These are phyloP conservation scores for Aspergillus wentii DNA, from an alignment of 495 filamentous ascomycete species.

Conservation along the genomic window DNA sequence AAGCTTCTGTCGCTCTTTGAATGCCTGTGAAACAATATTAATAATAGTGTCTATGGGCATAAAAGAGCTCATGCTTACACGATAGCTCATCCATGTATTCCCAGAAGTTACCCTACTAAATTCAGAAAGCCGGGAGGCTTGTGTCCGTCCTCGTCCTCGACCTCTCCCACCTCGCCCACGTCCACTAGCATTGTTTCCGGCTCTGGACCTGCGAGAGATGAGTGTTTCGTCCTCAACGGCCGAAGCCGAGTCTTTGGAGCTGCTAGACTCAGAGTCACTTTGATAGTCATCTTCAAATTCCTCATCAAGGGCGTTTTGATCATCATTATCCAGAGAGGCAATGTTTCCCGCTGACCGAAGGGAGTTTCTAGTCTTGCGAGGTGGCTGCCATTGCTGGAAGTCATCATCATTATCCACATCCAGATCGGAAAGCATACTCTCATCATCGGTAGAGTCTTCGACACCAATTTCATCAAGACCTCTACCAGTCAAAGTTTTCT, in stretches of 20 bases:
- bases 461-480: conserved; percentile 2
- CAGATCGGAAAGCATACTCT: background rate
- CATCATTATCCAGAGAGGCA: conserved; percentile 6
- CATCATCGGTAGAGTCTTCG: conserved; percentile 8
- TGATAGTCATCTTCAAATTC: conserved; percentile 7
- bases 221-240: background rate
- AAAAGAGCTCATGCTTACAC: conserved; percentile 23
- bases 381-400: conserved; percentile 5
- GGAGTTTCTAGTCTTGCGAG: conserved; percentile 12
- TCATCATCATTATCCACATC: conserved; percentile 12
- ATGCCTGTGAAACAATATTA: conserved; percentile 18
- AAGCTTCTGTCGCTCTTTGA: conserved; percentile 58
- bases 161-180: background rate
- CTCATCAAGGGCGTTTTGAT: conserved; percentile 4
- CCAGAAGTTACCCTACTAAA: too few relatives aligned
- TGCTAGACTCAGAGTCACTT: too few relatives aligned
- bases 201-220: too few relatives aligned
- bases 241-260: too few relatives aligned
- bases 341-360: conserved; percentile 2
- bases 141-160: conserved; percentile 1
- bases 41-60: background rate
- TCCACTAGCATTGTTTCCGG: background rate
- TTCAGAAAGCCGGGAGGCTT: background rate
- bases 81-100: conserved; percentile 18
- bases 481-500: conserved; percentile 17